Conservation (phyloP, 371 early-diverging fungal genomes). For the Chytridium lagenaria region DNA sequence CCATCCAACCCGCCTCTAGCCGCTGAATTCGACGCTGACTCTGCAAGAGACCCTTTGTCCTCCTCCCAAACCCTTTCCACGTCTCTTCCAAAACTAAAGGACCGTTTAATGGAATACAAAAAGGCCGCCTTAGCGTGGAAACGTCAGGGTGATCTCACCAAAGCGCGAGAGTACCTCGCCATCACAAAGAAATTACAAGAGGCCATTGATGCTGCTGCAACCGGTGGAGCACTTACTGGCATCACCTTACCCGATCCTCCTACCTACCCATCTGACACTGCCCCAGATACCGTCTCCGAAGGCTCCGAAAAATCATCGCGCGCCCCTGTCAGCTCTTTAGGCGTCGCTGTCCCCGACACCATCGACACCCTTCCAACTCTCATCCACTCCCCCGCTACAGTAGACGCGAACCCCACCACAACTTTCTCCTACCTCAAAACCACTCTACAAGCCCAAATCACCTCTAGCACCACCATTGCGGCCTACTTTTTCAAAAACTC, state of each 20-base stretch:
- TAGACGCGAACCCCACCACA: neutral
- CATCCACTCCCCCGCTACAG: neutral
- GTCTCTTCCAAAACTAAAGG: constrained; percentile 39
- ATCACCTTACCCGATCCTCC: neutral
- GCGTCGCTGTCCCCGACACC: too few relatives aligned
- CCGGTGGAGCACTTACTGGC: neutral
- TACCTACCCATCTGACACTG: neutral
- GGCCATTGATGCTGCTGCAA: neutral
- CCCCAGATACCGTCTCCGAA: neutral
- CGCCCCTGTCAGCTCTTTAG: too few relatives aligned
- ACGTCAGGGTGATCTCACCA: constrained; percentile 53
- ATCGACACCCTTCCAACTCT: too few relatives aligned
- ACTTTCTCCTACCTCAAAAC: neutral
- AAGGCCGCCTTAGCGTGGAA: constrained; percentile 65
- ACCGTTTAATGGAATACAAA: neutral
- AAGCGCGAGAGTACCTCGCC: constrained; percentile 65
- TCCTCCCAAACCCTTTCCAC: neutral
- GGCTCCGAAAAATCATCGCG: too few relatives aligned
- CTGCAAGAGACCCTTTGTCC: neutral
- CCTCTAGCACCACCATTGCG: neutral
- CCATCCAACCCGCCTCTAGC: neutral
- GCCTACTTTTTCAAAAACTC: neutral
- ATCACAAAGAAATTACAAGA: constrained; percentile 44
- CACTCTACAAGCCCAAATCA: neutral
- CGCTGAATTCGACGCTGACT: neutral